Conservation (phyloP, 352 stramenopile species). For the Globisporangium spiculum region DNA sequence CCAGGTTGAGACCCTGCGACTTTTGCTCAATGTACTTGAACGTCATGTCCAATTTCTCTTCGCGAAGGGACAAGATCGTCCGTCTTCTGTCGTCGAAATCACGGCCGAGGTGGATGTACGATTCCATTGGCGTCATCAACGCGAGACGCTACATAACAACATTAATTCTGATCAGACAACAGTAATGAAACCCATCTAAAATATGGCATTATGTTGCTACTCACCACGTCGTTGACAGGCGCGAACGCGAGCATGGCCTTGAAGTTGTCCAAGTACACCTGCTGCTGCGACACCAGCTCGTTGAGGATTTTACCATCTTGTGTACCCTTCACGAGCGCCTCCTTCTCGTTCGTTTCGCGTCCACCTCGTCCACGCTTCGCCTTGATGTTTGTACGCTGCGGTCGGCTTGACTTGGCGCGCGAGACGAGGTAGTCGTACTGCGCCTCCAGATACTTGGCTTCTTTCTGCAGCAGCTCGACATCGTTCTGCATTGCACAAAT, state of each 20-base stretch:
- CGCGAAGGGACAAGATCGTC: conserved; percentile 54
- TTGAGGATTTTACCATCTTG: conserved; percentile 51
- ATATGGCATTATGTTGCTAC: neutral
- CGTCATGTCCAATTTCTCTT: conserved; percentile 79
- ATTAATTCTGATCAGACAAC: neutral
- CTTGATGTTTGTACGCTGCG: conserved; percentile 45
- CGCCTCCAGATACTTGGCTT: conserved; percentile 66
- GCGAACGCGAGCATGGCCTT: conserved; percentile 75
- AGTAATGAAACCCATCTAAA: neutral
- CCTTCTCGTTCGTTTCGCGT: conserved; percentile 30
- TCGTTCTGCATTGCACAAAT: conserved; percentile 35
- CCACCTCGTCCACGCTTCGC: conserved; percentile 31
- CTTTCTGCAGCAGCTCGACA: conserved; percentile 57
- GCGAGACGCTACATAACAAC: conserved; percentile 42
- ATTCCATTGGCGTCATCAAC: conserved; percentile 79
- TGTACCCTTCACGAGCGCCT: conserved; percentile 39
- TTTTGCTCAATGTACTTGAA: conserved; percentile 82
- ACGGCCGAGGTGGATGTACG: conserved; percentile 60
- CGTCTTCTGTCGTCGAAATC: conserved; percentile 63
- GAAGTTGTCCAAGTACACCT: conserved; percentile 75
- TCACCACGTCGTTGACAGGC: conserved; percentile 66
- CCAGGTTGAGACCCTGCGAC: conserved; percentile 42
- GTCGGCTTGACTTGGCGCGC: conserved; percentile 38
- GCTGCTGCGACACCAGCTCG: conserved; percentile 60
- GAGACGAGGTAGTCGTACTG: conserved; percentile 66